Conservation (phyloP, 1,139 yeast species). For the Kurtzmaniella natalensis region DNA sequence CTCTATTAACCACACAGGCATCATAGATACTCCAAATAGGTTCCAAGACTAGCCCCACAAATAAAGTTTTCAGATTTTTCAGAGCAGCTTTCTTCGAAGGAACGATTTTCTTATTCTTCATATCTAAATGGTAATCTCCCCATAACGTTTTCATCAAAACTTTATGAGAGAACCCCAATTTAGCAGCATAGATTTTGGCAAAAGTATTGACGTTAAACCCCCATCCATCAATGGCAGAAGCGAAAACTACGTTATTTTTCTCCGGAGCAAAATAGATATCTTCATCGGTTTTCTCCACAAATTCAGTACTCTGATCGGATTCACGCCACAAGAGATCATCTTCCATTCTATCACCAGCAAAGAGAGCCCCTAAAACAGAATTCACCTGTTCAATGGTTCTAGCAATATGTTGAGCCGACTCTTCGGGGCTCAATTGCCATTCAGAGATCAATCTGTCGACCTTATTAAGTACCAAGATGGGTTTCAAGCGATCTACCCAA, state of each 20-base stretch:
- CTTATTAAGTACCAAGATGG: constrained; percentile 87
- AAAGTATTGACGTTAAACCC: constrained; percentile 90
- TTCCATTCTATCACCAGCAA: constrained; percentile 90
- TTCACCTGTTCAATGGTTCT: constrained; percentile 88
- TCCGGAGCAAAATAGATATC: constrained; percentile 89
- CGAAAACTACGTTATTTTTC: constrained; percentile 86
- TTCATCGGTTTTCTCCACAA: constrained; percentile 73
- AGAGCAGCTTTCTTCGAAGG: constrained; percentile 53
- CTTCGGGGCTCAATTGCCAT: constrained; percentile 74
- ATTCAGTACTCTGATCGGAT: constrained; percentile 44
- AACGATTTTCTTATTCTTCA: constrained; percentile 80
- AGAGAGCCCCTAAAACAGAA: constrained; percentile 90
- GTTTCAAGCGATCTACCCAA: constrained; percentile 89
- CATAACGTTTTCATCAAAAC: constrained; percentile 84
- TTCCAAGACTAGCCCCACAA: constrained; percentile 83
- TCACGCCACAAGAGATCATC: constrained; percentile 86
- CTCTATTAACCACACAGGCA: constrained; percentile 58
- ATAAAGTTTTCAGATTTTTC: constrained; percentile 62
- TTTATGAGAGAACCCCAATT: constrained; percentile 77
- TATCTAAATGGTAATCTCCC: constrained; percentile 92
- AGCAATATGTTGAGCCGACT: constrained; percentile 78
- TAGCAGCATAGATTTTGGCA: constrained; percentile 80
- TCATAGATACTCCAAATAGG: constrained; percentile 92
- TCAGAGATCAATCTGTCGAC: constrained; percentile 84
- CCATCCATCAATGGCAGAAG: constrained; percentile 97